Percentiles rank a stretch among this genome's conserved stretches.
These are phyloP conservation scores for Microsporum canis DNA, from an alignment of 2,329 filamentous ascomycete genomes.

Conservation along the genomic window DNA sequence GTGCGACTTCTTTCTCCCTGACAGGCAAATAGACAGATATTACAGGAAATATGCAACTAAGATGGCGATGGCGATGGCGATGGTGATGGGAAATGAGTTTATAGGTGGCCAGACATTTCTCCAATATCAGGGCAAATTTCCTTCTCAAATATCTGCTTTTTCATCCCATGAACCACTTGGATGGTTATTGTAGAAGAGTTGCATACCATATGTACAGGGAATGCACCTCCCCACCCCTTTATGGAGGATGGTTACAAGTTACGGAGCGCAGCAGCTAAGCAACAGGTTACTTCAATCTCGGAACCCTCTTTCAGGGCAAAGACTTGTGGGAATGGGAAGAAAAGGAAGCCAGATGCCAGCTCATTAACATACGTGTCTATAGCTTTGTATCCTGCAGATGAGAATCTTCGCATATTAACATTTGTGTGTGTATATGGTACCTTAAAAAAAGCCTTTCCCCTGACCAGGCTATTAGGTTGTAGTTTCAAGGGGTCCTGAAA, in stretches of 20 bases:
- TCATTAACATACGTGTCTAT: background rate
- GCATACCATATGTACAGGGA: background rate
- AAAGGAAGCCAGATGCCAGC: background rate
- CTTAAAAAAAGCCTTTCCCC: background rate
- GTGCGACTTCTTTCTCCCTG: background rate
- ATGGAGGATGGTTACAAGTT: no score
- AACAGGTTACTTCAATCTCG: constrained; percentile 1
- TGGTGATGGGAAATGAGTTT: background rate
- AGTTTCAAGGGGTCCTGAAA: background rate
- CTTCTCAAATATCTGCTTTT: background rate
- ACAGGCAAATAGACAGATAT: background rate
- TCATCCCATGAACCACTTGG: background rate
- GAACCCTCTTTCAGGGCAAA: background rate
- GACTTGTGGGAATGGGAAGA: background rate
- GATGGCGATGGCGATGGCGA: background rate
- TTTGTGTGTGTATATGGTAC: no score
- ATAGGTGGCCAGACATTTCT: background rate
- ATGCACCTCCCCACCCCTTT: no score
- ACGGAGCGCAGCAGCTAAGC: background rate
- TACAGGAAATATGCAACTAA: no score
- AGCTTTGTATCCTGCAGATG: background rate
- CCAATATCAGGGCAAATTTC: background rate
- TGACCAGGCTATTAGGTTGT: background rate
- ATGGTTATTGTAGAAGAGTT: background rate
- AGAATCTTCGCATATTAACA: background rate